phyloP scores from a whole-genome alignment of 1,284 basidiomycete species.

The Austroboletus niveus region DNA sequence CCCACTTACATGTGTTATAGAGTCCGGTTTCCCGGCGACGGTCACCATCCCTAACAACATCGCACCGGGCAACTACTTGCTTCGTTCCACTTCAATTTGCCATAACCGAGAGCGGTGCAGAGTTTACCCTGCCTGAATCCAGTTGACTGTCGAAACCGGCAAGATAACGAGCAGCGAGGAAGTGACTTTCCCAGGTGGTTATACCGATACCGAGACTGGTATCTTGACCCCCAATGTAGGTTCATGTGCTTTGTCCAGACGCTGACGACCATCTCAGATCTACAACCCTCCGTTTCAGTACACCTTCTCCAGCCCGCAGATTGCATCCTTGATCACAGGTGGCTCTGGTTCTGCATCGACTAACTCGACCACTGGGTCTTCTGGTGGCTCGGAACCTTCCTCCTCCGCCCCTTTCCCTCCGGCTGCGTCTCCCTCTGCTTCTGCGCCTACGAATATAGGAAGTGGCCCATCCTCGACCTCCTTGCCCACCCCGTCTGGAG shows the following conservation, averaged over 20 bases:
- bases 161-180: constrained; percentile 42
- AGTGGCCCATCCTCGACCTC: constrained; percentile 7
- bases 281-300: constrained; percentile 34
- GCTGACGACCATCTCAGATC: constrained; percentile 19
- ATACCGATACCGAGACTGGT: constrained; percentile 59
- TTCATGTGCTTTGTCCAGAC: not conserved
- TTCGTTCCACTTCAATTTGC: constrained; percentile 68
- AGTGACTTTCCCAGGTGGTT: constrained; percentile 65
- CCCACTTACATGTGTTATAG: constrained; percentile 23
- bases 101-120: constrained; percentile 49
- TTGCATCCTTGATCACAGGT: constrained; percentile 21
- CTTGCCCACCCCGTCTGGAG: constrained; percentile 5
- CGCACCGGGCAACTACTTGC: constrained; percentile 61
- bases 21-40: constrained; percentile 36
- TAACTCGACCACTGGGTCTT: constrained; percentile 1
- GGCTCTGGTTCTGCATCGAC: constrained; percentile 2
- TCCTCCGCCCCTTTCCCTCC: constrained; percentile 7
- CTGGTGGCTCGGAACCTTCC: constrained; percentile 12
- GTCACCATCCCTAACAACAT: constrained; percentile 54
- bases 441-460: constrained; percentile 4
- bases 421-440: not conserved
- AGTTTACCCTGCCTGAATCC: constrained; percentile 69
- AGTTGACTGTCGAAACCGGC: constrained; percentile 53
- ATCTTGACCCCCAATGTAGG: constrained; percentile 49
- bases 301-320: constrained; percentile 39